A percentile compares a stretch with the other conserved stretches of the same genome.
Evolutionary conservation across 2,329 filamentous ascomycete species (phyloP).

Genomic region (Neofusicoccum umdonicola): DNA sequence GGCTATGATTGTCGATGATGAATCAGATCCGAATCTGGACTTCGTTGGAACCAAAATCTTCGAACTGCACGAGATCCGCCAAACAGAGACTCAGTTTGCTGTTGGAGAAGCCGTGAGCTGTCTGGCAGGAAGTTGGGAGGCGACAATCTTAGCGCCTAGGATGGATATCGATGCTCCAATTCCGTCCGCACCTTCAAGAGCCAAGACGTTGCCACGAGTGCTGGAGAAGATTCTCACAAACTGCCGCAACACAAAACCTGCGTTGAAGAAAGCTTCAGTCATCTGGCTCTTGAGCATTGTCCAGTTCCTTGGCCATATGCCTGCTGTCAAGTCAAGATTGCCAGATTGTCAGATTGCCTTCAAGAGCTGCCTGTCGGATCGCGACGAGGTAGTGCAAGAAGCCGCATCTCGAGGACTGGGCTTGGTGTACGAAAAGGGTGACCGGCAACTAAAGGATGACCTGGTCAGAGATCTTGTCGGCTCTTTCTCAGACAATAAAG

Average conservation of each 20-base stretch:
- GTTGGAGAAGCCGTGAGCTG: slow-evolving; percentile 85
- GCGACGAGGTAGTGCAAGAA: slow-evolving; percentile 94
- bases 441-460: slow-evolving; percentile 73
- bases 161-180: slow-evolving; percentile 67
- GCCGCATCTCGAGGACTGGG: slow-evolving; percentile 86
- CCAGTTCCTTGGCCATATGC: slow-evolving; percentile 81
- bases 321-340: slow-evolving; percentile 69
- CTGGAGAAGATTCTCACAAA: slow-evolving; percentile 73
- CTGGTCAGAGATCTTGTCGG: slow-evolving; percentile 84
- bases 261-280: slow-evolving; percentile 83
- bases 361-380: slow-evolving; percentile 78
- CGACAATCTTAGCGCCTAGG: slow-evolving; percentile 70
- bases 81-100: slow-evolving; percentile 84
- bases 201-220: slow-evolving; percentile 51
- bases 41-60: slow-evolving; percentile 68
- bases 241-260: slow-evolving; percentile 82
- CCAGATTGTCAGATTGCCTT: slow-evolving; percentile 83
- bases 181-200: slow-evolving; percentile 32
- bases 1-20: slow-evolving; percentile 58
- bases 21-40: slow-evolving; percentile 42
- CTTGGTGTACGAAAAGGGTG: slow-evolving; percentile 92
- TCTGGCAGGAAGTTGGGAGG: slow-evolving; percentile 77
- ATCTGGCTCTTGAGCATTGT: slow-evolving; percentile 94
- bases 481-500: slow-evolving; percentile 74
- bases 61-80: slow-evolving; percentile 76